Base-by-base conservation (phyloP, 2,329 filamentous ascomycete genomes). In the Colletotrichum endophyticum region DNA sequence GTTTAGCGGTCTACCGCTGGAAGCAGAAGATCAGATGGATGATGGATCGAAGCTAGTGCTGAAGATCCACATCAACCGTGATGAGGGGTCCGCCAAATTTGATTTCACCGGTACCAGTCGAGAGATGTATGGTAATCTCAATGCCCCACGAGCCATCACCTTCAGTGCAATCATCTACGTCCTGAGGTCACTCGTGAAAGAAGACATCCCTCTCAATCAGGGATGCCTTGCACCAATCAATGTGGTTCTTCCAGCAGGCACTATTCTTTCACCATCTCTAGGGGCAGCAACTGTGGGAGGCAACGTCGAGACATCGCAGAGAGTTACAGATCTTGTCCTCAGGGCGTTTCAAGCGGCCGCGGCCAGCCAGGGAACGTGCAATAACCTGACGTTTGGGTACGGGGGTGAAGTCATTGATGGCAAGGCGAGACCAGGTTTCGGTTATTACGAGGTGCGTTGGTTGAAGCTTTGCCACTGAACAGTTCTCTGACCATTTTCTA, bases 271-370 rank as follows among this genome's bases (percentile, higher is more conserved):
- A 16, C 85, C 85, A 4, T 80, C 79, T 0, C 80, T 84, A 1
- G 77, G 78, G 0, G 84, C 81, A 8, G 85, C 84, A 2, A 81
- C 85, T 61, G 83, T 82, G 53, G 94, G 94, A 25, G 95, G 95
- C 80, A 93, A 95, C 2, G 77, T 84, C 19, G 83, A 53, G 44
- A 53, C 83, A 6, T 82, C 80, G 13, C 83, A 85, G 77, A 80
- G 84, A 53, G 56, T 59, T 7, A 59, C 56, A 8, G 56, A 59
- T 28, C 56, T 59, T 19, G 56, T 59, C 5, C 56, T 59, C 4
- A 28, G 25, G 15, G 56, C 56, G 5, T 59, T 28, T 3, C 56
- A 59, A 1, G 56, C 56, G 1, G 56, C 56, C 4, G 56, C 56
- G 3, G 56, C 56, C 56, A 59, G 56, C 13, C 56, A 59, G 9